phyloP scores from a whole-genome alignment of 345 rosid species.

The Salix koriyanagi region DNA sequence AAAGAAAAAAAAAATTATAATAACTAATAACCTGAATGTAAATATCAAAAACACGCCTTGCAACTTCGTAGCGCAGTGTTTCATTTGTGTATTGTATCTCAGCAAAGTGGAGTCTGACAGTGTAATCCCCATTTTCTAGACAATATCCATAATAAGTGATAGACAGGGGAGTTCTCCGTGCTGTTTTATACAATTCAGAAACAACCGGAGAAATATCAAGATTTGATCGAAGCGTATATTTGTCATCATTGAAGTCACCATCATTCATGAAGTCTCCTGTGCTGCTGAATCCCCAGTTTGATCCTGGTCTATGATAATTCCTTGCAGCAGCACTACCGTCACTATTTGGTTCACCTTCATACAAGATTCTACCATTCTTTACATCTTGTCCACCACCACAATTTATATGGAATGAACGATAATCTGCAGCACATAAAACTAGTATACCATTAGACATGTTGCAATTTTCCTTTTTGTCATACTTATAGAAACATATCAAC shows the following conservation, averaged over 20 bases:
- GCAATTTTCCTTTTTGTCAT: no score
- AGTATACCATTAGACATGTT: background rate
- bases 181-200: background rate
- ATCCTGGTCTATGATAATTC: no score
- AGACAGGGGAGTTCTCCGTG: background rate
- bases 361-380: background rate
- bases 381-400: background rate
- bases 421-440: slow-evolving; percentile 1
- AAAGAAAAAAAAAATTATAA: background rate
- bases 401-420: background rate
- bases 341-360: background rate
- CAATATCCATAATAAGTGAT: background rate
- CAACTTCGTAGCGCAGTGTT: background rate
- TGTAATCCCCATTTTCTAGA: no score
- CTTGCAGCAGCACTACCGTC: background rate
- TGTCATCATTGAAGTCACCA: fast-evolving
- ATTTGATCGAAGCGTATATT: no score
- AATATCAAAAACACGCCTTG: background rate
- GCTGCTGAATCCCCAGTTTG: slow-evolving; percentile 10
- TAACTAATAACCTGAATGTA: background rate
- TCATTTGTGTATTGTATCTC: background rate
- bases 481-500: no score
- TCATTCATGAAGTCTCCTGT: slow-evolving; percentile 6
- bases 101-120: slow-evolving; percentile 5
- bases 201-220: no score